phyloP scores from a whole-genome alignment of 2,329 filamentous ascomycete species.

The Orbilia ellipsospora region DNA sequence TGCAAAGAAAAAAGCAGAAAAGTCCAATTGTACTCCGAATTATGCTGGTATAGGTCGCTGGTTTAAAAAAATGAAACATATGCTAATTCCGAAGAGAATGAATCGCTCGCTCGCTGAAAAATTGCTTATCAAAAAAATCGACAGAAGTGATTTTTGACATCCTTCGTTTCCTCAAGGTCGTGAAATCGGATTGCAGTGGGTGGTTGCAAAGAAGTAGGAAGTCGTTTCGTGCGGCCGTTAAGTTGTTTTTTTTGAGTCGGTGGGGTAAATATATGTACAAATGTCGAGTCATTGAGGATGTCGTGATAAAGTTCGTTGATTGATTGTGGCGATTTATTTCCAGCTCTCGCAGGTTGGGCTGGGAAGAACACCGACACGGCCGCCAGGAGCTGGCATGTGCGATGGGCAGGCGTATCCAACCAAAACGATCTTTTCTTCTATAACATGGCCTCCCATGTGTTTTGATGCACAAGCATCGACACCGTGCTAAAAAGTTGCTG shows the following conservation, averaged over 20 bases:
- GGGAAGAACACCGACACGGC: slow-evolving; percentile 47
- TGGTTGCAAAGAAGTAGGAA: background rate
- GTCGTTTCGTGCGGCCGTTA: slow-evolving; percentile 53
- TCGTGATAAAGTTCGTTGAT: slow-evolving; percentile 15
- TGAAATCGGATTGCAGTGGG: slow-evolving; percentile 30
- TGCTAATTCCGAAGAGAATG: slow-evolving; percentile 32
- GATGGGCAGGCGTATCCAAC: slow-evolving; percentile 81
- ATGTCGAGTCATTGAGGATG: slow-evolving; percentile 17
- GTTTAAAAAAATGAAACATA: slow-evolving; percentile 10
- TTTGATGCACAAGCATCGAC: slow-evolving; percentile 83
- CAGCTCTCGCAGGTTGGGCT: slow-evolving; percentile 49
- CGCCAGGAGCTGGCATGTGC: slow-evolving; percentile 63
- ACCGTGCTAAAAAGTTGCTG: slow-evolving; percentile 68
- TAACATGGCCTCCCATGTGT: slow-evolving; percentile 76
- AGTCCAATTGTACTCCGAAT: slow-evolving; percentile 46
- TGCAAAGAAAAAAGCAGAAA: slow-evolving; percentile 22
- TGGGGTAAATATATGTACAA: slow-evolving; percentile 45
- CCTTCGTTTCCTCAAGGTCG: slow-evolving; percentile 49
- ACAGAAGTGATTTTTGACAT: slow-evolving; percentile 45
- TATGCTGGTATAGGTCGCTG: slow-evolving; percentile 54
- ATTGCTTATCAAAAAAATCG: slow-evolving; percentile 43
- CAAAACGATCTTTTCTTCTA: slow-evolving; percentile 79
- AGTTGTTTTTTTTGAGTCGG: slow-evolving; percentile 6
- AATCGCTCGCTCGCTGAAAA: slow-evolving; percentile 52
- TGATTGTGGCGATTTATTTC: slow-evolving; percentile 31